Percentiles rank a stretch among this genome's conserved stretches.
These are phyloP conservation scores for Calvatia gigantea DNA, from an alignment of 768 basidiomycete genomes.

Conservation along the genomic window DNA sequence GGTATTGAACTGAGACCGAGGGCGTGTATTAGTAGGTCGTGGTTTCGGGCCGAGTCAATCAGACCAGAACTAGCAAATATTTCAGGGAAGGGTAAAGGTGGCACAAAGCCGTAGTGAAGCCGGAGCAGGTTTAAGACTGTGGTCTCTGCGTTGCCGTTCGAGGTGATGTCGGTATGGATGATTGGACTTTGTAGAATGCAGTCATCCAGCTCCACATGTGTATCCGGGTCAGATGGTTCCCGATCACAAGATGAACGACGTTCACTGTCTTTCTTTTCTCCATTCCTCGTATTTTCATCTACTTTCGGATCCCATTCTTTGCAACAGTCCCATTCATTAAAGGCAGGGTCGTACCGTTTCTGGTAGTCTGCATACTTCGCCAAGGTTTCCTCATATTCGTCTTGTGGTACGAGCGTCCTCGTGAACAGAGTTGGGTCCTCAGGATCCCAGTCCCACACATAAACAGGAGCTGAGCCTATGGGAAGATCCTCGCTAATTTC, in stretches of 20 bases:
- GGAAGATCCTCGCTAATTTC: not conserved
- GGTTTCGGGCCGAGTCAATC: no score
- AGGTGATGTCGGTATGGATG: no score
- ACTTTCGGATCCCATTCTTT: not conserved
- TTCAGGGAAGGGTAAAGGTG: no score
- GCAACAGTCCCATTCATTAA: slow-evolving; percentile 11
- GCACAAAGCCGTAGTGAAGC: no score
- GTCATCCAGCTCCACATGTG: no score
- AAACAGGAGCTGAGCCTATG: not conserved
- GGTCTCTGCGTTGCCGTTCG: no score
- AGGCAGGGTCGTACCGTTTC: slow-evolving; percentile 2
- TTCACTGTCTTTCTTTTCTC: not conserved
- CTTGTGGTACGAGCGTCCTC: not conserved
- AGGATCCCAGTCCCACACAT: not conserved
- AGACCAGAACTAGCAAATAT: no score
- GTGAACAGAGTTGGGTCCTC: not conserved
- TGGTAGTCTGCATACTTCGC: not conserved
- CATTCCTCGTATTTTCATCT: not conserved
- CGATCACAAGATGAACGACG: not conserved
- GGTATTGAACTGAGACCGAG: not conserved
- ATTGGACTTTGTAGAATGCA: no score
- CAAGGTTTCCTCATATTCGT: not conserved
- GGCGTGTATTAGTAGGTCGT: no score
- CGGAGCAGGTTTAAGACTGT: no score
- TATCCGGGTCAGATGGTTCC: no score